Base-by-base conservation (phyloP, 768 basidiomycete genomes). In the Lactarius psammicola region DNA sequence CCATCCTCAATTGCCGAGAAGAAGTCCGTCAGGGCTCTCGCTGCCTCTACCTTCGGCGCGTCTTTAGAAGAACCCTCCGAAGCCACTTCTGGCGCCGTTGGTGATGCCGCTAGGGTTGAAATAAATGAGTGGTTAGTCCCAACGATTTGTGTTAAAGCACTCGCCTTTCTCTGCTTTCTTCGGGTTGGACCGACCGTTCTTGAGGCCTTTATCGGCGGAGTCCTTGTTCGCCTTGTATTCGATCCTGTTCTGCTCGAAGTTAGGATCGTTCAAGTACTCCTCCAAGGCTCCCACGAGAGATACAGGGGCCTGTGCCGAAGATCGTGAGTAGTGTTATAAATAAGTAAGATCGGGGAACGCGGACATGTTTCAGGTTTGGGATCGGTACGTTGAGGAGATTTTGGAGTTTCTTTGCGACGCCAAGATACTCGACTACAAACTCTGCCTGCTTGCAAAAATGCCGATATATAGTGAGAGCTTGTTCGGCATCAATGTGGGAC, bases 391-490 rank as follows among this genome's bases (percentile, higher is more conserved):
- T 96, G 62, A 98, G 79, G 20, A 98, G 78, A 72, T 96, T 95
- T 74, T 97, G 89, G 49, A 99, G 79, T 75, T 96, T 96, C 79
- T 87, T 90, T 20, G 96, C 96, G 17, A 97, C 88, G 15, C 87
- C 88, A 18, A 99, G 84, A 72, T 88, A 99, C 72, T 97, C 95
- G 4, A 96, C 92, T 4, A 98, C 95, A 42, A 80, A 81, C 72
- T 98, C 94, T 0, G 96, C 94, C 75, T 98, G 94, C 58, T 84
- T 87, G 78, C 95, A 98, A 77, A 99, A 99, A 66, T 89, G 86
- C 62, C 94, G 91, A 79, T 99, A 99, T 67, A 98, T 87, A 20
- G 78, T 76, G 30, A 98, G 84, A 2, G 96, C 92, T 36, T 90
- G 87, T 42, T 84, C 78, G 0, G 96, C 97, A 73, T 98, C 96